A percentile compares a stretch with the other conserved stretches of the same genome.
phyloP scores from a whole-genome alignment of 2,329 filamentous ascomycete species.

The Diplodia seriata region DNA sequence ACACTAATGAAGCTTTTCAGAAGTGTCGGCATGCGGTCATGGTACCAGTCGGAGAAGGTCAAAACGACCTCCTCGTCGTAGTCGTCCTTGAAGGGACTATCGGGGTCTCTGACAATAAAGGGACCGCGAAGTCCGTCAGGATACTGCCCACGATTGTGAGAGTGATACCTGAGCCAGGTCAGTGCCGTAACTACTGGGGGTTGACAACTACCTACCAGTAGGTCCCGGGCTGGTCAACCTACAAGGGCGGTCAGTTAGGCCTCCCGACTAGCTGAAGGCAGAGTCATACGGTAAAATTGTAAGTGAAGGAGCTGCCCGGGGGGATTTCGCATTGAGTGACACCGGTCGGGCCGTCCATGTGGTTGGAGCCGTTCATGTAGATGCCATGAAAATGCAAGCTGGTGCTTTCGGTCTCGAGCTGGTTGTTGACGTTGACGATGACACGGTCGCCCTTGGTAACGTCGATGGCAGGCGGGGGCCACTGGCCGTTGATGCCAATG shows the following conservation, averaged over 20 bases:
- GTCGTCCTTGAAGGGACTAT: conserved; percentile 59
- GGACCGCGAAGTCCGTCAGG: conserved; percentile 73
- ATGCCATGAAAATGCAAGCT: conserved; percentile 80
- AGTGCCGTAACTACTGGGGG: not conserved
- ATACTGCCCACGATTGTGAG: conserved; percentile 67
- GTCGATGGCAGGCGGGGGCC: conserved; percentile 75
- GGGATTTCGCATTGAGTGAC: conserved; percentile 66
- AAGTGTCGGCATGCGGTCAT: conserved; percentile 62
- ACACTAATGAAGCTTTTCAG: conserved; percentile 53
- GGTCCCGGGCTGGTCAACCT: conserved; percentile 60
- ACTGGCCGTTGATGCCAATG: conserved; percentile 77
- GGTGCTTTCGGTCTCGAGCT: conserved; percentile 68
- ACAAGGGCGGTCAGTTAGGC: conserved; percentile 20
- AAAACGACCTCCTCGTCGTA: conserved; percentile 68
- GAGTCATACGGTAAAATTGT: conserved; percentile 67
- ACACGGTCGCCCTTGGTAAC: conserved; percentile 76
- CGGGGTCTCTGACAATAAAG: conserved; percentile 68
- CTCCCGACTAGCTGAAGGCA: not conserved
- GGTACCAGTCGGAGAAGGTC: conserved; percentile 77
- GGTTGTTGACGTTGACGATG: conserved; percentile 72
- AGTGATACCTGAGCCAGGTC: conserved; percentile 61
- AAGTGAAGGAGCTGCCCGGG: conserved; percentile 68
- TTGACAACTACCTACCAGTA: conserved; percentile 53
- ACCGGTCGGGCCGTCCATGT: conserved; percentile 75
- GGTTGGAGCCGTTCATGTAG: conserved; percentile 76